Evolutionary conservation across 345 rosid genomes (phyloP).

Genomic region (Excoecaria agallocha): DNA sequence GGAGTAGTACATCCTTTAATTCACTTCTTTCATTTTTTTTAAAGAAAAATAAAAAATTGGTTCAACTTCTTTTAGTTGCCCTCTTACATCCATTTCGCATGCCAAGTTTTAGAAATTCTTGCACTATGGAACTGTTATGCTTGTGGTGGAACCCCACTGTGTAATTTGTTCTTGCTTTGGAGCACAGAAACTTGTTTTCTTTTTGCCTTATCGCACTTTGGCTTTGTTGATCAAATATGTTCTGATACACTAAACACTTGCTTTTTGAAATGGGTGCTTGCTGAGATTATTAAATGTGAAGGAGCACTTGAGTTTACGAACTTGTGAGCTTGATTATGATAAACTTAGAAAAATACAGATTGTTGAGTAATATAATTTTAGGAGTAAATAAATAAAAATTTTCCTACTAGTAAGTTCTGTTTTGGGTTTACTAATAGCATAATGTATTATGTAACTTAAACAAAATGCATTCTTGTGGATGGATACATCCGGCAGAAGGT

Average conservation of each 20-base stretch:
- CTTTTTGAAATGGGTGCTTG: not conserved
- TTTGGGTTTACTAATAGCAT: not conserved
- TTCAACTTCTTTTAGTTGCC: not conserved
- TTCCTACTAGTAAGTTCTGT: not conserved
- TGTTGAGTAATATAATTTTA: not conserved
- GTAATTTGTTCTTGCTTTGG: not conserved
- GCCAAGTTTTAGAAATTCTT: not conserved
- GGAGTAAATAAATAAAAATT: not conserved
- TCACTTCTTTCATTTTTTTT: not conserved
- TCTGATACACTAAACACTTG: not conserved
- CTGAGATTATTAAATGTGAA: not conserved
- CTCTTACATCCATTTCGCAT: not conserved
- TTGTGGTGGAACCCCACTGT: not conserved
- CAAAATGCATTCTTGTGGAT: not conserved
- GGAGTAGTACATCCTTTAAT: not conserved
- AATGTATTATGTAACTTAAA: not conserved
- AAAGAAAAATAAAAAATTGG: too few species aligned
- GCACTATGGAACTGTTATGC: not conserved
- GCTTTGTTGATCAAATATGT: not conserved
- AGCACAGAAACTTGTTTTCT: not conserved
- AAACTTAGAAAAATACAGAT: not conserved
- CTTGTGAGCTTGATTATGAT: not conserved
- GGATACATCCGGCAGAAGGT: too few species aligned
- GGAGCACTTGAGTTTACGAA: not conserved
- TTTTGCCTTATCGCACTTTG: not conserved